Percentiles rank a stretch among this genome's conserved stretches.
phyloP scores from a whole-genome alignment of 257 asterid genomes.

The Solanum tarapatanum region DNA sequence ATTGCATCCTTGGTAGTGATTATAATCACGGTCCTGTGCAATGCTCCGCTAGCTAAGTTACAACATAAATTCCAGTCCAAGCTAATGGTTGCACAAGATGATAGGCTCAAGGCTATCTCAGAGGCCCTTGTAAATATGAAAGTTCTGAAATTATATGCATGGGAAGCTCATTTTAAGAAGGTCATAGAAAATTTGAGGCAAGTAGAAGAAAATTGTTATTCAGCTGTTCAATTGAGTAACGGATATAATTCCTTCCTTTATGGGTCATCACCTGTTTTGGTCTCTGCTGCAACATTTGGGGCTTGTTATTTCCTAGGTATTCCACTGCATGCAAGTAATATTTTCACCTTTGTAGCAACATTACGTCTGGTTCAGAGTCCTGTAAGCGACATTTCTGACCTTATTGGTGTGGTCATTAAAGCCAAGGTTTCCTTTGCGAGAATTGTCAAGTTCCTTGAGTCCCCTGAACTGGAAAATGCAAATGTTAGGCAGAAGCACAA shows the following conservation, averaged over 20 bases:
- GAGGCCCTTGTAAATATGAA: constrained; percentile 88
- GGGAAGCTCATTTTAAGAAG: constrained; percentile 69
- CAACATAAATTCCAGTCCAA: constrained; percentile 77
- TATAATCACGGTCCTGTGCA: constrained; percentile 58
- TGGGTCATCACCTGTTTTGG: constrained; percentile 85
- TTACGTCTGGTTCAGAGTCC: constrained; percentile 91
- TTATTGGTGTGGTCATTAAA: constrained; percentile 74
- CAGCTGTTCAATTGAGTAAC: constrained; percentile 60
- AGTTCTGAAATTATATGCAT: constrained; percentile 76
- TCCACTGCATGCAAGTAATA: constrained; percentile 64
- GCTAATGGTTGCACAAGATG: constrained; percentile 85
- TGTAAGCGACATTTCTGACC: constrained; percentile 75
- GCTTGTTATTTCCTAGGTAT: constrained; percentile 70
- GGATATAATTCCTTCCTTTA: constrained; percentile 69
- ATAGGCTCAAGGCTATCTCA: constrained; percentile 52
- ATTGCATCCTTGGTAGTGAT: constrained; percentile 66
- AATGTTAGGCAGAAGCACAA: constrained; percentile 21
- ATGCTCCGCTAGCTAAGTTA: constrained; percentile 73
- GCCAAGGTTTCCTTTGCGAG: constrained; percentile 76
- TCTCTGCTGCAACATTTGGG: constrained; percentile 87
- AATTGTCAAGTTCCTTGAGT: constrained; percentile 59
- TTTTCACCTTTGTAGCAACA: constrained; percentile 91
- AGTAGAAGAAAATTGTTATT: constrained; percentile 30
- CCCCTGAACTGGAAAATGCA: constrained; percentile 53
- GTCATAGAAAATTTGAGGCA: constrained; percentile 30